phyloP scores from a whole-genome alignment of 2,329 filamentous ascomycete species.

The Paecilomyces formosus region DNA sequence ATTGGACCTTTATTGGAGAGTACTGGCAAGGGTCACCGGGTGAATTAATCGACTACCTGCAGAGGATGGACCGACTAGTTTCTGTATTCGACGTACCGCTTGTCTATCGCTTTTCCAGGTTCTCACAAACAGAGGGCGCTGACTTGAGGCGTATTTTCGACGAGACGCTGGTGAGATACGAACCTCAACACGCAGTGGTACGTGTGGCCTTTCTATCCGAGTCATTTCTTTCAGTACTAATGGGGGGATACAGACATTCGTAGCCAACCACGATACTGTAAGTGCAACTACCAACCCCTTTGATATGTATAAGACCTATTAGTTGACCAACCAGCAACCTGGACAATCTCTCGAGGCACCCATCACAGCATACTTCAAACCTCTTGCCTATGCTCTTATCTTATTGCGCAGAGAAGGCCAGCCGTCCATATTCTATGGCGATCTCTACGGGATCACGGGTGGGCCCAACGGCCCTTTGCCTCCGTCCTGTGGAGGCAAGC shows the following conservation, averaged over 20 bases:
- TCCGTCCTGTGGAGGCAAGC: slow-evolving; percentile 47
- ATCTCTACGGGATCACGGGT: slow-evolving; percentile 57
- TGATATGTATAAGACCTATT: background rate
- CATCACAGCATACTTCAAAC: slow-evolving; percentile 61
- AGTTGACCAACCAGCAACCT: slow-evolving; percentile 39
- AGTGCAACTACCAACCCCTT: background rate
- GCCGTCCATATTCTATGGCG: slow-evolving; percentile 64
- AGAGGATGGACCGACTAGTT: slow-evolving; percentile 51
- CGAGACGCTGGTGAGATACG: slow-evolving; percentile 47
- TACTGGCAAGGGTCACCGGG: slow-evolving; percentile 57
- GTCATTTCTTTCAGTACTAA: background rate
- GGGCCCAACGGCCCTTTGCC: slow-evolving; percentile 41
- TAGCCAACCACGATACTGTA: slow-evolving; percentile 20
- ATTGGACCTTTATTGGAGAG: slow-evolving; percentile 62
- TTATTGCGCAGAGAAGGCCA: slow-evolving; percentile 57
- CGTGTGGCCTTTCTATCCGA: slow-evolving; percentile 14
- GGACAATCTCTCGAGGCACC: slow-evolving; percentile 57
- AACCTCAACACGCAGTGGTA: slow-evolving; percentile 52
- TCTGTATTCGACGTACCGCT: slow-evolving; percentile 62
- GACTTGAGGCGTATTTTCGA: slow-evolving; percentile 61
- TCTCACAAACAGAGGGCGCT: slow-evolving; percentile 49
- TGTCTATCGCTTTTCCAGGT: slow-evolving; percentile 57
- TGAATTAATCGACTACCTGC: slow-evolving; percentile 51
- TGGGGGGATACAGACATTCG: slow-evolving; percentile 13
- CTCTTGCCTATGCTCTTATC: slow-evolving; percentile 64